Base-by-base conservation (phyloP, 1,284 basidiomycete genomes). In the Veloboletus limbatus region DNA sequence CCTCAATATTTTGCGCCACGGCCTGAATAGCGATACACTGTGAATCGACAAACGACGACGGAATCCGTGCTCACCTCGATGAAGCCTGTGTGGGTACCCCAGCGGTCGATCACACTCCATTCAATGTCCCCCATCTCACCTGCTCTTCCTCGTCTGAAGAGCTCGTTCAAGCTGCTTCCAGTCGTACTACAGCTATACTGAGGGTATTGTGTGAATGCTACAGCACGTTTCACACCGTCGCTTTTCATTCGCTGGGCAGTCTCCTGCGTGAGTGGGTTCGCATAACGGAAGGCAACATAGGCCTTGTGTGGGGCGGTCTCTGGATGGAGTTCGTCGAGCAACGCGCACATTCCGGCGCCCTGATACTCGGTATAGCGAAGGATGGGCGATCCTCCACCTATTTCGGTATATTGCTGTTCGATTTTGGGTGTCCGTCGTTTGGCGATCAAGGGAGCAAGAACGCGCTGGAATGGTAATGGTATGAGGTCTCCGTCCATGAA, bases 151-250 rank as follows among this genome's bases (percentile, higher is more conserved):
- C 70, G 71, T 56, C 84, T 67, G 65, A 85, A 97, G 32, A 99
- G 74, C 70, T 99, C 96, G 64, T 99, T 99, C 60, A 99, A 65
- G 64, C 89, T 94, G 71, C 92, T 96, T 31, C 97, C 97, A 0
- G 97, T 99, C 5, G 97, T 99, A 53, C 90, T 94, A 71, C 97
- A 99, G 60, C 89, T 93, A 72, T 99, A 99, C 69, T 99, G 97
- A 2, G 97, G 97, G 66, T 99, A 99, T 71, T 99, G 97, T 3
- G 92, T 93, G 72, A 99, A 99, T 17, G 95, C 97, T 20, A 99
- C 77, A 0, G 96, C 97, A 46, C 95, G 78, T 63, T 79, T 87
- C 27, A 99, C 93, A 17, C 95, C 93, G 63, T 99, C 97, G 42
- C 73, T 78, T 67, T 82, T 85, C 87, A 99, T 89, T 68, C 92